Conservation (phyloP, 1,284 basidiomycete genomes). For the Crepidotus sp. region DNA sequence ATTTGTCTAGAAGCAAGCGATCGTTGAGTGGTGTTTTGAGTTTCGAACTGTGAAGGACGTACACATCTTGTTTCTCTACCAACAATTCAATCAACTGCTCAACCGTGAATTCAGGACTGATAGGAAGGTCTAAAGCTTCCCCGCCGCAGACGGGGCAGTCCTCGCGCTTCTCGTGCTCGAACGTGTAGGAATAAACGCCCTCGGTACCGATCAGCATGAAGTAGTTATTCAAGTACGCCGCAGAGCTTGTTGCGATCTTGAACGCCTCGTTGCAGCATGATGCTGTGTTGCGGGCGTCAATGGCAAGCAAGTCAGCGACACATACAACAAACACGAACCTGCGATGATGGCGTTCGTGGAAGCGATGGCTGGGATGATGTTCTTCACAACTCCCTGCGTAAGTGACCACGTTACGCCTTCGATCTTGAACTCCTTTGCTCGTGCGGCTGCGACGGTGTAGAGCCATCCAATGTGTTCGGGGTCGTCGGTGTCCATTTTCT, state of each 20-base stretch:
- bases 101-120: constrained; percentile 68
- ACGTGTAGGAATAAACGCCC: constrained; percentile 95
- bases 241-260: constrained; percentile 94
- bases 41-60: constrained; percentile 24
- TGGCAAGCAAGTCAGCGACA: background rate
- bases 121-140: constrained; percentile 65
- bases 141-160: constrained; percentile 98
- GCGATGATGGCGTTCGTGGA: constrained; percentile 96
- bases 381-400: constrained; percentile 98
- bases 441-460: constrained; percentile 67
- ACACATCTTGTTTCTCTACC: constrained; percentile 83
- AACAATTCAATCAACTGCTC: constrained; percentile 82
- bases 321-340: constrained; percentile 38
- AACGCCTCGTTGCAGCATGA: constrained; percentile 99
- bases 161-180: constrained; percentile 85
- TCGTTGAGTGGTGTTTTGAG: background rate
- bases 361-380: constrained; percentile 97
- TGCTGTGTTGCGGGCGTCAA: constrained; percentile 38
- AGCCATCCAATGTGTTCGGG: constrained; percentile 97
- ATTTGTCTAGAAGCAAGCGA: constrained; percentile 66
- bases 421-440: constrained; percentile 91
- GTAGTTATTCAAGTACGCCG: constrained; percentile 95
- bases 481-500: constrained; percentile 93
- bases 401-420: constrained; percentile 97
- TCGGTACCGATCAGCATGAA: constrained; percentile 98